Evolutionary conservation across 208 protist species (phyloP), one percentile per base, ranked within the genome.

Genomic region (Trypanosoma scelopori): DNA sequence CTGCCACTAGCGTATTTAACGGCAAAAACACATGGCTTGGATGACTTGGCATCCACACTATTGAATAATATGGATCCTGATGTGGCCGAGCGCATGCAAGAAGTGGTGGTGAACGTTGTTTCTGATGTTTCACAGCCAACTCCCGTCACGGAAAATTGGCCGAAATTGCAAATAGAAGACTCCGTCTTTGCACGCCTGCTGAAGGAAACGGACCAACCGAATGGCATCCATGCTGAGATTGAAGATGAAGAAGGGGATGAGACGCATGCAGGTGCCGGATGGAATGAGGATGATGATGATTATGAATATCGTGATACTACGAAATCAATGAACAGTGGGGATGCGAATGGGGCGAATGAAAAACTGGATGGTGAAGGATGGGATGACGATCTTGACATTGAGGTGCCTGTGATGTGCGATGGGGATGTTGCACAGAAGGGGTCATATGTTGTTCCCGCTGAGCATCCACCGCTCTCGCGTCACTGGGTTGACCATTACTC

Each of bases 1-100:
- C 69, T 87, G 43, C 72, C 84, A 9, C 76, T 99, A 25, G 97
- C 97, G 7, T 97, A 95, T 66, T 25, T 87, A 4, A 89, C 88
- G 0, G 93, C 97, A 5, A 63, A 76, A 18, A 97, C 92, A 22
- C 75, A 98, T 69, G 93, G 92, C 28, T 69, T 98, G 1, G 62
- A 78, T 15, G 95, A 98, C 41, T 63, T 94, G 6, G 91, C 87
- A 15, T 72, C 79, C 30, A 15, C 46, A 20, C 61, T 97, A 32
- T 60, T 79, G 9, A 43, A 67, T 16, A 56, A 78, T 20, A 84
- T 95, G 71, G 65, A 76, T 43, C 71, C 81, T 15, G 78, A 76
- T 15, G 76, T 92, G 22, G 78, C 78, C 5, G 70, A 76, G 41
- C 65, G 73, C 32, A 63, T 79, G 18, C 60, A 65, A 25, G n/a